Evolutionary conservation across 1,284 basidiomycete genomes (phyloP), one percentile per base, ranked within the genome.

Genomic region (Apiotrichum laibachii): DNA sequence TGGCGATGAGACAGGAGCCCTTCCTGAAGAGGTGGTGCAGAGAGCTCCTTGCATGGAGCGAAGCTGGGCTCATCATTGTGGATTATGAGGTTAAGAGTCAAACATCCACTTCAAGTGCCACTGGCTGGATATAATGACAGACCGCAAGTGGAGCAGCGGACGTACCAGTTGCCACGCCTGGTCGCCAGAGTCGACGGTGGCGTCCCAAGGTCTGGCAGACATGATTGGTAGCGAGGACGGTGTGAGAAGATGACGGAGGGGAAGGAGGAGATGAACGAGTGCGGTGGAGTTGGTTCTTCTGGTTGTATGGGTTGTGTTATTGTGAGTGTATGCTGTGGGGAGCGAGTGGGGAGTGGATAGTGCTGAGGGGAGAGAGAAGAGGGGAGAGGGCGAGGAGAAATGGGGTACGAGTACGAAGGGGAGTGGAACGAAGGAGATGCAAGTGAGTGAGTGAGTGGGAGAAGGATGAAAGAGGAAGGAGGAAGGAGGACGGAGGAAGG

Each of bases 121-220:
- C 26, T 31, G 7, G 26, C 26, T 31, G 26, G 26, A 31, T 3
- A 31, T 6, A 35, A 35, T n/a, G n/a, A n/a, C n/a, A n/a, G 22
- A 53, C 13, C 8, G 15, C 21, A 37, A 8, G 35, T 37, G 9
- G 8, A 37, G 35, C 35, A 16, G n/a, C 40, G 40, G n/a, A 55
- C 54, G n/a, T 34, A 55, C 54, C 13, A 49, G 39, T 39, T 55
- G 46, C 54, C 46, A 55, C 11, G 54, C 54, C 37, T 55, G 46
- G 22, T 55, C 54, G 45, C 46, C 54, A 21, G 18, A 31, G 22
- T 44, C 15, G 48, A 49, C 35, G 18, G 6, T 5, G 7, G 10
- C 15, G 34, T 49, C 34, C 48, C 34, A 37, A 5, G 48, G 48
- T n/a, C 4, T 22, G 47, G 33, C 35, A 19, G 31, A 35, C 48